Conservation (phyloP, 331 rosid genomes). For the Rhamnella rubrinervis region DNA sequence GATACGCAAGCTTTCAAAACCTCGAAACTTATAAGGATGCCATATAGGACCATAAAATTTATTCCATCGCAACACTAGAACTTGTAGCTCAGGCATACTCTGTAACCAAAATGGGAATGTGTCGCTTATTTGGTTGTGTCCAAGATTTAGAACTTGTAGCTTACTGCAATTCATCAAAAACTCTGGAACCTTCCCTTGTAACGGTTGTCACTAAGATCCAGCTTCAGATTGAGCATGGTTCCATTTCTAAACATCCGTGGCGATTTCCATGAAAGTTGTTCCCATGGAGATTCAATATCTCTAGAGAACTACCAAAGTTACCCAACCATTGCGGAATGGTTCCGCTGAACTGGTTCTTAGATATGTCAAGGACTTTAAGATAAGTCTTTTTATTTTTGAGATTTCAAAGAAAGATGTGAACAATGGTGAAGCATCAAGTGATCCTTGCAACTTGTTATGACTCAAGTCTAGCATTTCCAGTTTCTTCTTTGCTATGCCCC, state of each 20-base stretch:
- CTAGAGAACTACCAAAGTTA: background rate
- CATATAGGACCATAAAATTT: too few species aligned
- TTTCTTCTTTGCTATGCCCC: background rate
- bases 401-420: background rate
- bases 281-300: too few species aligned
- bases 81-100: too few species aligned
- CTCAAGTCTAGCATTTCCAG: background rate
- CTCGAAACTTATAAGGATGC: too few species aligned
- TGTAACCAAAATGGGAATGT: too few species aligned
- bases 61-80: too few species aligned
- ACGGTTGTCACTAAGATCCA: too few species aligned
- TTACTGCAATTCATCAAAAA: too few species aligned
- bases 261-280: too few species aligned
- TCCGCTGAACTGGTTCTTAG: conserved; percentile 3
- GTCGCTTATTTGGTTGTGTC: background rate
- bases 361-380: conserved; percentile 4
- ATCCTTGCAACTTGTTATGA: background rate
- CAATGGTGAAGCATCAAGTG: background rate
- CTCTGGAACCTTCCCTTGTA: too few species aligned
- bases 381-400: background rate
- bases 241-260: too few species aligned
- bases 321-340: conserved; percentile 4
- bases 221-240: background rate
- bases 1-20: too few species aligned
- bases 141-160: background rate